Conservation (phyloP, 2,329 filamentous ascomycete genomes). For the Xylaria sp. region DNA sequence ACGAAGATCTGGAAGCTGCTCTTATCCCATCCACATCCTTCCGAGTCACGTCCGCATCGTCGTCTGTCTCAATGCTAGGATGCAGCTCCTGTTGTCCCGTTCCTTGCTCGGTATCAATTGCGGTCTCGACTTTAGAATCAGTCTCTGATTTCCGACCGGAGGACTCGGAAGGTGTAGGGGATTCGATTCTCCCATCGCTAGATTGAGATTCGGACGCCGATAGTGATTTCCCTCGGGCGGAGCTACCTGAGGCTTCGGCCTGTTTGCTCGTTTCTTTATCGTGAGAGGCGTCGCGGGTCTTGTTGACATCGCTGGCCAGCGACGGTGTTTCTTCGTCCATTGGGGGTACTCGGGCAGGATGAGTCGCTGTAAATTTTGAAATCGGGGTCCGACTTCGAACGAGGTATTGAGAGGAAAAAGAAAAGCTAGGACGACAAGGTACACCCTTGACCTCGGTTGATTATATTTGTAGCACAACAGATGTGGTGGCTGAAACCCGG, state of each 20-base stretch:
- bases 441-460: conserved; percentile 21
- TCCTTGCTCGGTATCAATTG: neutral
- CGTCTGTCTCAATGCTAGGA: conserved; percentile 35
- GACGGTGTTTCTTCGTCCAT: conserved; percentile 46
- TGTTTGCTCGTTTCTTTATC: neutral
- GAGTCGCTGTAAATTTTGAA: conserved; percentile 57
- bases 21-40: conserved; percentile 6
- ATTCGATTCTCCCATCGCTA: conserved; percentile 1
- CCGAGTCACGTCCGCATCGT: conserved; percentile 17
- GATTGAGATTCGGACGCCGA: neutral
- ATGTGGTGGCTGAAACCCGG: conserved; percentile 4
- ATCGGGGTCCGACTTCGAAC: conserved; percentile 45
- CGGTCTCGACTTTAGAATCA: too few species aligned
- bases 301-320: conserved; percentile 28
- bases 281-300: conserved; percentile 26
- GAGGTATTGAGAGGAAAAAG: conserved; percentile 33
- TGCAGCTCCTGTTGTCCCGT: conserved; percentile 22
- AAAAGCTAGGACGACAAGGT: conserved; percentile 4
- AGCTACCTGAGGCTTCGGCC: too few species aligned
- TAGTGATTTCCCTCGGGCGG: too few species aligned
- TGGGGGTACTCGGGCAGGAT: conserved; percentile 49
- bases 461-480: conserved; percentile 23
- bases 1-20: conserved; percentile 23
- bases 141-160: neutral
- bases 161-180: neutral